Conservation (phyloP, 2,329 filamentous ascomycete genomes). For the Aspergillus thermomutatus region DNA sequence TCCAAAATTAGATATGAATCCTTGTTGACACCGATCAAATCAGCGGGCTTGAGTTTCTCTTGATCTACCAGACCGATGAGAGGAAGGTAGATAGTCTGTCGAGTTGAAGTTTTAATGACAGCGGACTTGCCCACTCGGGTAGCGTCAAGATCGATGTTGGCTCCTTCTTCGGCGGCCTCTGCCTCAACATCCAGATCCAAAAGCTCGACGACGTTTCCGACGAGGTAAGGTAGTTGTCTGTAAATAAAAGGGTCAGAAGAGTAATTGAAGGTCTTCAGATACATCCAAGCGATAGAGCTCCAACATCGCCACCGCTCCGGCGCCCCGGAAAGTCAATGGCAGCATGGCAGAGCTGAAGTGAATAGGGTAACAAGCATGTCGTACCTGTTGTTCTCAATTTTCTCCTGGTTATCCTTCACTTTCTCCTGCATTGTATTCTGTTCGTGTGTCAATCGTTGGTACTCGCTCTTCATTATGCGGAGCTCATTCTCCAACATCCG, state of each 20-base stretch:
- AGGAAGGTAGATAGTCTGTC: constrained; percentile 97
- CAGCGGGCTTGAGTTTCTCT: constrained; percentile 88
- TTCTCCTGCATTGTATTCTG: constrained; percentile 96
- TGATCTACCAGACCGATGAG: constrained; percentile 96
- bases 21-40: constrained; percentile 98
- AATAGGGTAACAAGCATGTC: constrained; percentile 1
- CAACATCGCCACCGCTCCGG: neutral
- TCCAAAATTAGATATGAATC: constrained; percentile 97
- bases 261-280: constrained; percentile 2
- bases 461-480: constrained; percentile 98
- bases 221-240: constrained; percentile 95
- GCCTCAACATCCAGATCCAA: constrained; percentile 93
- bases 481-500: constrained; percentile 95
- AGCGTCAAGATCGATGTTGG: constrained; percentile 97
- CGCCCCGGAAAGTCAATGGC: neutral
- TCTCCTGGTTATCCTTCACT: constrained; percentile 98
- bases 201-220: constrained; percentile 96
- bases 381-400: constrained; percentile 98
- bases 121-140: constrained; percentile 96
- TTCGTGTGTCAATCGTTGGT: constrained; percentile 88
- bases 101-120: constrained; percentile 97
- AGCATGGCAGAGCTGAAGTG: neutral
- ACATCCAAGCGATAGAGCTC: neutral
- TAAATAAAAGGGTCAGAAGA: constrained; percentile 12
- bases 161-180: constrained; percentile 94